Conservation (phyloP, 2,329 filamentous ascomycete genomes). For the Claviceps lovelessii region DNA sequence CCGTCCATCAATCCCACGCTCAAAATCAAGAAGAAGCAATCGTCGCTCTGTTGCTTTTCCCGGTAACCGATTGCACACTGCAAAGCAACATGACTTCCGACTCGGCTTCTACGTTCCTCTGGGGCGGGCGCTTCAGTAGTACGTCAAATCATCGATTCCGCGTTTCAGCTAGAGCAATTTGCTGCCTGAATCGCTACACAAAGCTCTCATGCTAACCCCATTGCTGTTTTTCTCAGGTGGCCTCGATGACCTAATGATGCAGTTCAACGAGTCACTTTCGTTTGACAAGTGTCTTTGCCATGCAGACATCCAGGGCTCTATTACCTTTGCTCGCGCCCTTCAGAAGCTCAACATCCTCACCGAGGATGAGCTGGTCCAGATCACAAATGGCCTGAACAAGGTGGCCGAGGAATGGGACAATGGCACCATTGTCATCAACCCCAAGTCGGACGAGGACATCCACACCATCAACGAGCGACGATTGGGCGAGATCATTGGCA, state of each 20-base stretch:
- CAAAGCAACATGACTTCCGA: neutral
- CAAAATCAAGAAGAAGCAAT: neutral
- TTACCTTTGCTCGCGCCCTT: conserved; percentile 53
- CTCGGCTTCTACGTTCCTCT: conserved; percentile 1
- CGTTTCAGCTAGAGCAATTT: neutral
- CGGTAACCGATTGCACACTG: neutral
- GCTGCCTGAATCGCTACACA: neutral
- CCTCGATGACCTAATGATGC: conserved; percentile 10
- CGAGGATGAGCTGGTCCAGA: neutral
- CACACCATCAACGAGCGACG: conserved; percentile 43
- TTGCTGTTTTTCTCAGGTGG: neutral
- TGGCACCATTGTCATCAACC: conserved; percentile 13
- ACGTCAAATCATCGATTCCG: neutral
- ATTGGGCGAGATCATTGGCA: conserved; percentile 54
- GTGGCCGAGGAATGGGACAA: conserved; percentile 13
- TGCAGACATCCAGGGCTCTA: conserved; percentile 50
- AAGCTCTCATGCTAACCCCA: neutral
- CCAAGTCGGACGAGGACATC: conserved; percentile 19
- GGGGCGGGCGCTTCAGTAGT: conserved; percentile 2
- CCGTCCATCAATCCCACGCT: too few species aligned
- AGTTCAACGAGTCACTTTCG: conserved; percentile 52
- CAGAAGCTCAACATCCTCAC: conserved; percentile 47
- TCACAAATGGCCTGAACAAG: neutral
- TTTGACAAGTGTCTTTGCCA: conserved; percentile 52
- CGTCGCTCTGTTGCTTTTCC: neutral